phyloP scores from a whole-genome alignment of 108 stramenopile genomes.

The Pseudonitzschia pungens region DNA sequence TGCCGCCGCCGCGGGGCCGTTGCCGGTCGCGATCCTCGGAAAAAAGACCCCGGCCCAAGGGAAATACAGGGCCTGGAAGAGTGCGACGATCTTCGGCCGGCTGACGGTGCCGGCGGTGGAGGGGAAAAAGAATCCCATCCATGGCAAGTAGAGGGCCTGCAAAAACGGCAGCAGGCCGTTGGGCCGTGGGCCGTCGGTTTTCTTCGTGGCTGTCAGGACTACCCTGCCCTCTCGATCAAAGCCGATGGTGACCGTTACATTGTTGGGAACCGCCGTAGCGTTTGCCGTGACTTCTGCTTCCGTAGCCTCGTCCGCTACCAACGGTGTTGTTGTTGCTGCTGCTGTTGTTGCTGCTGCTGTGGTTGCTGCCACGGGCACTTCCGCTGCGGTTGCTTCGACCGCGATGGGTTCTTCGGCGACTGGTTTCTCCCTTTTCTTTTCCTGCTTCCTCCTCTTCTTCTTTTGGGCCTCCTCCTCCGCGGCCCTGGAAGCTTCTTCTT shows the following conservation, averaged over 20 bases:
- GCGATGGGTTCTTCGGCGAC: neutral
- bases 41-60: conserved; percentile 18
- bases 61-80: conserved; percentile 7
- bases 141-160: conserved; percentile 18
- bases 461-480: neutral
- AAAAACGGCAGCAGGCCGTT: neutral
- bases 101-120: neutral
- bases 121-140: conserved; percentile 12
- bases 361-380: too few species aligned
- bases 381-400: neutral
- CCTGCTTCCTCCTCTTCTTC: neutral
- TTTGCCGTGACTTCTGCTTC: too few species aligned
- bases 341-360: neutral
- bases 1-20: neutral
- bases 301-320: neutral
- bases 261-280: neutral
- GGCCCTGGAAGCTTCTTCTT: neutral
- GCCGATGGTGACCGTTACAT: conserved; percentile 6
- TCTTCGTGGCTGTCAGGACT: neutral
- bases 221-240: conserved; percentile 10
- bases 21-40: neutral
- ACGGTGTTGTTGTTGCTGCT: neutral
- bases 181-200: neutral
- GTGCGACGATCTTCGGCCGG: neutral
- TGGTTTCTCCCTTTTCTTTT: neutral